Conservation (phyloP, 345 rosid species). For the Camelina laxa region DNA sequence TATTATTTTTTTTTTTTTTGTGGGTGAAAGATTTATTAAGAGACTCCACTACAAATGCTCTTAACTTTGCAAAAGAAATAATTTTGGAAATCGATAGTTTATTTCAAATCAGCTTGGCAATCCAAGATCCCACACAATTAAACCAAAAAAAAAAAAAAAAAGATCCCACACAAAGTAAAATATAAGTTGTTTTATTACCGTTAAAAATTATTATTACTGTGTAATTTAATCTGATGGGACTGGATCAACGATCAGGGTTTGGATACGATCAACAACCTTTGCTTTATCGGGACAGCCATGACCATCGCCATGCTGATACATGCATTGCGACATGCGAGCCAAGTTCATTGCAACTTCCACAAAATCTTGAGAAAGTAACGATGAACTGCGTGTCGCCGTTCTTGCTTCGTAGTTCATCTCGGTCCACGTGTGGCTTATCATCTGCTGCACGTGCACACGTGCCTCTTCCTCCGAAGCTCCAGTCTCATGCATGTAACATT, state of each 20-base stretch:
- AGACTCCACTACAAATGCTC: too few relatives aligned
- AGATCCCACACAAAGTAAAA: too few relatives aligned
- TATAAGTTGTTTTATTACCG: too few relatives aligned
- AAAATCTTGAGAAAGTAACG: slow-evolving; percentile 17
- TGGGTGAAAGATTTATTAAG: too few relatives aligned
- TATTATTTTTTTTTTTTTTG: too few relatives aligned
- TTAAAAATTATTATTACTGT: too few relatives aligned
- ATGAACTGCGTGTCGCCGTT: not conserved
- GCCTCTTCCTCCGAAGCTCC: slow-evolving; percentile 43
- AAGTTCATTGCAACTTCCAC: slow-evolving; percentile 32
- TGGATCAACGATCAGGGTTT: slow-evolving; percentile 2
- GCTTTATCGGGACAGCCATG: slow-evolving; percentile 22
- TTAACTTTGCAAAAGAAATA: too few relatives aligned
- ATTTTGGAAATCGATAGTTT: too few relatives aligned
- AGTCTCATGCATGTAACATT: slow-evolving; percentile 44
- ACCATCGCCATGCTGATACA: slow-evolving; percentile 48
- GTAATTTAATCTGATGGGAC: not conserved
- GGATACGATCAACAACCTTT: slow-evolving; percentile 8
- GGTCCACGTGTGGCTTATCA: slow-evolving; percentile 48
- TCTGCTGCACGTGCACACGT: slow-evolving; percentile 14
- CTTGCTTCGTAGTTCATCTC: slow-evolving; percentile 39
- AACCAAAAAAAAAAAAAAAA: too few relatives aligned
- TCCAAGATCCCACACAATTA: too few relatives aligned
- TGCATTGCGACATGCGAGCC: slow-evolving; percentile 38
- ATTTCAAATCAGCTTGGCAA: too few relatives aligned